Conservation (phyloP, 169 alveolate species). For the Babesia bovis region DNA sequence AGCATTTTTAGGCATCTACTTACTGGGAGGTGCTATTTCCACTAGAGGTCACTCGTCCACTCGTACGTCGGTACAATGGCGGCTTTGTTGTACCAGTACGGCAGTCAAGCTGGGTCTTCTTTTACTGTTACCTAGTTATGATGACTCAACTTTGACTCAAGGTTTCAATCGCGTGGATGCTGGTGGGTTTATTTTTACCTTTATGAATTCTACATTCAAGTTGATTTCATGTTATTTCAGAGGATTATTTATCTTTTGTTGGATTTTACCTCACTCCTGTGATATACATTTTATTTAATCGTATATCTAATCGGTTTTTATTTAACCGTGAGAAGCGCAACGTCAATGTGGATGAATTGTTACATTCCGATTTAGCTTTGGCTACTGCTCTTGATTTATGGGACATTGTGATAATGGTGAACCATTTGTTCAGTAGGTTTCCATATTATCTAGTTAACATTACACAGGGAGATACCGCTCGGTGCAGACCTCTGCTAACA, state of each 20-base stretch:
- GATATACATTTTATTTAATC: conserved; percentile 47
- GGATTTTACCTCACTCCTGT: conserved; percentile 63
- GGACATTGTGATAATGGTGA: conserved; percentile 60
- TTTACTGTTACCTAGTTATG: neutral
- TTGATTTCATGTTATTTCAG: neutral
- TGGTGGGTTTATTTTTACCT: too few relatives aligned
- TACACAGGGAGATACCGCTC: conserved; percentile 24
- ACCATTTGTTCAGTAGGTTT: conserved; percentile 52
- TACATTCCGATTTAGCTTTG: conserved; percentile 64
- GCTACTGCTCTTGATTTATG: conserved; percentile 61
- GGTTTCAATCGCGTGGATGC: conserved; percentile 22
- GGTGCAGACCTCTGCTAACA: neutral
- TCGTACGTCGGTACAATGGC: conserved; percentile 50
- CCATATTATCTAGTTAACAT: neutral
- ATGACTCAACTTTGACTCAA: neutral
- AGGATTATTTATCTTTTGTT: conserved; percentile 45
- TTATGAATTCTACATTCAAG: neutral
- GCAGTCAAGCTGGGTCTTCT: conserved; percentile 21
- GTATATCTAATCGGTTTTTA: conserved; percentile 45
- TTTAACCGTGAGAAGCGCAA: conserved; percentile 27
- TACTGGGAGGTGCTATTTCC: conserved; percentile 26
- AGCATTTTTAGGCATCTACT: conserved; percentile 17
- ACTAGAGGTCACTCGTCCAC: conserved; percentile 31
- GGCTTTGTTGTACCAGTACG: conserved; percentile 51
- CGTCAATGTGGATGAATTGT: conserved; percentile 61